A percentile compares a stretch with the other conserved stretches of the same genome.
Conservation (phyloP, 139 green algal genomes). For the Pseudopediastrum boryanum region DNA sequence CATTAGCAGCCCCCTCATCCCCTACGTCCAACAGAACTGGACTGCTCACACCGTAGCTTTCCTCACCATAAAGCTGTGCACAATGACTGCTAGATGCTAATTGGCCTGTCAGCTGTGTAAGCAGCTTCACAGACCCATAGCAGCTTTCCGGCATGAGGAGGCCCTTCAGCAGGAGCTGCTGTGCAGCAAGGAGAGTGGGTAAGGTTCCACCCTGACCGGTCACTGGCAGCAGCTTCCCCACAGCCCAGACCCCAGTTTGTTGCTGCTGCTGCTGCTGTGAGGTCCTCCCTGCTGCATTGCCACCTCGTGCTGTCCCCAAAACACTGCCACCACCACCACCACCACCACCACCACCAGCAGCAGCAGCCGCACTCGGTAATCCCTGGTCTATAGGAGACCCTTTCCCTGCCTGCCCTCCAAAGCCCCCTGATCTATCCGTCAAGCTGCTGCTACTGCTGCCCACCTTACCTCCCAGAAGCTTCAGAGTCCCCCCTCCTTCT, state of each 20-base stretch:
- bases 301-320: background rate
- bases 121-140: slow-evolving; percentile 55
- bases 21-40: background rate
- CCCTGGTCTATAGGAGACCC: background rate
- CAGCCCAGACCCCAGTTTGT: too few relatives aligned
- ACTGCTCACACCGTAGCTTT: background rate
- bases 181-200: slow-evolving; percentile 54
- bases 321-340: slow-evolving; percentile 33
- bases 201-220: slow-evolving; percentile 13
- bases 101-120: slow-evolving; percentile 42
- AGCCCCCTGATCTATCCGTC: background rate
- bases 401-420: slow-evolving; percentile 38
- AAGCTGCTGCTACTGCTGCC: background rate
- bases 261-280: too few relatives aligned
- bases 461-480: too few relatives aligned
- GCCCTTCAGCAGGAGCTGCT: slow-evolving; percentile 87
- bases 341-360: slow-evolving; percentile 26
- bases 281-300: too few relatives aligned
- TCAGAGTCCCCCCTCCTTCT: too few relatives aligned
- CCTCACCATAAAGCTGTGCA: background rate
- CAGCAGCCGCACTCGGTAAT: slow-evolving; percentile 1
- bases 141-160: slow-evolving; percentile 72
- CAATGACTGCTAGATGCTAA: background rate
- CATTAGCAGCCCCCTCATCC: too few relatives aligned
- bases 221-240: slow-evolving; percentile 19